Conservation (phyloP, 2,329 filamentous ascomycete species). For the Fusarium domesticum region DNA sequence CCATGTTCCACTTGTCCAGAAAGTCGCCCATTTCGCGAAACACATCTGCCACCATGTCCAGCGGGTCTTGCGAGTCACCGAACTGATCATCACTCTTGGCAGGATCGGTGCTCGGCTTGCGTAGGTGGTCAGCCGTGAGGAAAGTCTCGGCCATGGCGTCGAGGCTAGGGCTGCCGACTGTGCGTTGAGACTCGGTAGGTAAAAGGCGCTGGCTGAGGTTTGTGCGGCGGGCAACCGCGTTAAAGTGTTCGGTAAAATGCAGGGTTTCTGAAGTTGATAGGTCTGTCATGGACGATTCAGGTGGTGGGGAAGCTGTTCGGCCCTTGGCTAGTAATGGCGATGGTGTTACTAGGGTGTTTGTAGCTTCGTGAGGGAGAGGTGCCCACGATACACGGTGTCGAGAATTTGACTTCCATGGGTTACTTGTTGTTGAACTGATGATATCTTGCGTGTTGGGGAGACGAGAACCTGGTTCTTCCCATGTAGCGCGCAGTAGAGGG, state of each 20-base stretch:
- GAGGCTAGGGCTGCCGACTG: slow-evolving; percentile 22
- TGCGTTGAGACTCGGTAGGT: slow-evolving; percentile 41
- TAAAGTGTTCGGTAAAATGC: slow-evolving; percentile 49
- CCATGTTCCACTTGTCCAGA: slow-evolving; percentile 35
- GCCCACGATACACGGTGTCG: slow-evolving; percentile 40
- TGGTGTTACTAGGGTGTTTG: slow-evolving; percentile 6
- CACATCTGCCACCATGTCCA: slow-evolving; percentile 38
- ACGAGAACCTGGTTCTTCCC: slow-evolving; percentile 22
- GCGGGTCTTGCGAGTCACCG: slow-evolving; percentile 31
- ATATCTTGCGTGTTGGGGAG: slow-evolving; percentile 36
- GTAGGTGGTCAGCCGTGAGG: slow-evolving; percentile 23
- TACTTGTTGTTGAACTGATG: slow-evolving; percentile 36
- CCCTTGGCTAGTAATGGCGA: slow-evolving; percentile 9
- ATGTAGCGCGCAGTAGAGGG: slow-evolving; percentile 13
- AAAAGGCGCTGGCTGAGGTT: slow-evolving; percentile 35
- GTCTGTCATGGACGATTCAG: slow-evolving; percentile 34
- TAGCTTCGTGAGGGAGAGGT: slow-evolving; percentile 30
- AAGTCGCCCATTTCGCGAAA: slow-evolving; percentile 38
- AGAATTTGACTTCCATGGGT: slow-evolving; percentile 31
- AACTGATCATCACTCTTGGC: slow-evolving; percentile 9
- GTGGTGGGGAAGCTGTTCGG: slow-evolving; percentile 44
- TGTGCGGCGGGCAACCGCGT: slow-evolving; percentile 39
- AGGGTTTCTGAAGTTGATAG: slow-evolving; percentile 35
- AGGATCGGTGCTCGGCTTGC: slow-evolving; percentile 6
- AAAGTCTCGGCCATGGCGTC: slow-evolving; percentile 28